phyloP scores from a whole-genome alignment of 2,329 filamentous ascomycete species.

The Gnomoniopsis smithogilvyi region DNA sequence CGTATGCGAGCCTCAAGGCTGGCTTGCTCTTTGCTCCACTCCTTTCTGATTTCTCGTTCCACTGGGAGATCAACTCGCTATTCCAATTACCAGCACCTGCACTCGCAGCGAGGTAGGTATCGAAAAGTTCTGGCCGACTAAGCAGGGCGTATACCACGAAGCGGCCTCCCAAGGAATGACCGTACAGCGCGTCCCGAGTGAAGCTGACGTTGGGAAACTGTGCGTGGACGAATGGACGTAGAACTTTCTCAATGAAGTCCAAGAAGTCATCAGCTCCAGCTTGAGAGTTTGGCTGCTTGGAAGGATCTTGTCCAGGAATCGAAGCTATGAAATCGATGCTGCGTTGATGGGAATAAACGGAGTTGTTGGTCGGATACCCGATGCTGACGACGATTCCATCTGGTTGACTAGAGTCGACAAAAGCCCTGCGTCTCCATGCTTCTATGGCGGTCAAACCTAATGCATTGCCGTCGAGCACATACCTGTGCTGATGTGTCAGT shows the following conservation, averaged over 20 bases:
- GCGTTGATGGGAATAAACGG: slow-evolving; percentile 21
- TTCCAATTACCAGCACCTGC: slow-evolving; percentile 4
- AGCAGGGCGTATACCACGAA: slow-evolving; percentile 24
- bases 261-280: slow-evolving; percentile 22
- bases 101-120: slow-evolving; percentile 24
- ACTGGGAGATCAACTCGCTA: slow-evolving; percentile 11
- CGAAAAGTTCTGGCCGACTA: slow-evolving; percentile 22
- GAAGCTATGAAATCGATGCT: slow-evolving; percentile 25
- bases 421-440: slow-evolving; percentile 23
- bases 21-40: slow-evolving; percentile 12
- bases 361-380: slow-evolving; percentile 25
- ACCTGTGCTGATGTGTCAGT: slow-evolving; percentile 12
- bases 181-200: slow-evolving; percentile 22
- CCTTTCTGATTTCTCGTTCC: slow-evolving; percentile 12
- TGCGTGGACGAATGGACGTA: slow-evolving; percentile 22
- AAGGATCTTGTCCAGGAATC: slow-evolving; percentile 10
- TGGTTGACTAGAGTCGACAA: slow-evolving; percentile 22
- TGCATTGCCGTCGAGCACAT: slow-evolving; percentile 27
- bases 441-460: slow-evolving; percentile 24
- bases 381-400: slow-evolving; percentile 25
- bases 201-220: slow-evolving; percentile 22
- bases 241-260: slow-evolving; percentile 20
- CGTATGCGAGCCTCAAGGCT: slow-evolving; percentile 23
- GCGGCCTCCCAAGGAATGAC: slow-evolving; percentile 25
- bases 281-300: too few relatives aligned